phyloP scores from a whole-genome alignment of 805 yeast genomes.

The Saccharomyces kudriavzevii region DNA sequence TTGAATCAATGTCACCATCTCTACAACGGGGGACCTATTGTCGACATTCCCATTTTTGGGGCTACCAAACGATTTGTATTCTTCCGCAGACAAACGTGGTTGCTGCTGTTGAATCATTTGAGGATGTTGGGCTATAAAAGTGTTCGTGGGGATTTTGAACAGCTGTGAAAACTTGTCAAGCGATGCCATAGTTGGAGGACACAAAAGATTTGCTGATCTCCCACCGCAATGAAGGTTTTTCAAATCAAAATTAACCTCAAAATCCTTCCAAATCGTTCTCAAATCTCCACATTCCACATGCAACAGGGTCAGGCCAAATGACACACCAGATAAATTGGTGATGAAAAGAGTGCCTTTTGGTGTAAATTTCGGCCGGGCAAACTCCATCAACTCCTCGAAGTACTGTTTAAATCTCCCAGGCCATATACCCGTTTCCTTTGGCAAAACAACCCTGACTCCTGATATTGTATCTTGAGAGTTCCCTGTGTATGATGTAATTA shows the following conservation, averaged over 20 bases:
- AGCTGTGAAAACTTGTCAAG: conserved; percentile 74
- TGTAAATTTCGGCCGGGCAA: conserved; percentile 60
- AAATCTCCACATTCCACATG: conserved; percentile 58
- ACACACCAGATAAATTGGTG: conserved; percentile 71
- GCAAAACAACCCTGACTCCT: conserved; percentile 52
- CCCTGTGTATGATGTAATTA: conserved; percentile 82
- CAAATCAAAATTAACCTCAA: conserved; percentile 68
- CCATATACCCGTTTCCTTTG: conserved; percentile 29
- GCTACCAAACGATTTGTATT: not conserved
- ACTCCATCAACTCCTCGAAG: conserved; percentile 53
- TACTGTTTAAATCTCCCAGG: conserved; percentile 44
- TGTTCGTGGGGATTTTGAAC: conserved; percentile 44
- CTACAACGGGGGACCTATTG: conserved; percentile 53
- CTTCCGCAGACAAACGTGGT: not conserved
- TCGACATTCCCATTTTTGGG: not conserved
- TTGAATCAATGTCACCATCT: conserved; percentile 68
- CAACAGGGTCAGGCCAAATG: conserved; percentile 63
- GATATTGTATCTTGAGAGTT: conserved; percentile 54
- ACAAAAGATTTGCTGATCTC: conserved; percentile 63
- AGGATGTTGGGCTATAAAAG: not conserved
- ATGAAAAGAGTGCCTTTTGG: conserved; percentile 60
- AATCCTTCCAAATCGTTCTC: conserved; percentile 44
- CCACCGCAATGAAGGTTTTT: conserved; percentile 78
- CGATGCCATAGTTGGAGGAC: conserved; percentile 67
- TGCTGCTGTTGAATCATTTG: not conserved